Percentiles rank a stretch among this genome's conserved stretches.
Conservation (phyloP, 2,329 filamentous ascomycete genomes). For the Zymoseptoria passerinii region DNA sequence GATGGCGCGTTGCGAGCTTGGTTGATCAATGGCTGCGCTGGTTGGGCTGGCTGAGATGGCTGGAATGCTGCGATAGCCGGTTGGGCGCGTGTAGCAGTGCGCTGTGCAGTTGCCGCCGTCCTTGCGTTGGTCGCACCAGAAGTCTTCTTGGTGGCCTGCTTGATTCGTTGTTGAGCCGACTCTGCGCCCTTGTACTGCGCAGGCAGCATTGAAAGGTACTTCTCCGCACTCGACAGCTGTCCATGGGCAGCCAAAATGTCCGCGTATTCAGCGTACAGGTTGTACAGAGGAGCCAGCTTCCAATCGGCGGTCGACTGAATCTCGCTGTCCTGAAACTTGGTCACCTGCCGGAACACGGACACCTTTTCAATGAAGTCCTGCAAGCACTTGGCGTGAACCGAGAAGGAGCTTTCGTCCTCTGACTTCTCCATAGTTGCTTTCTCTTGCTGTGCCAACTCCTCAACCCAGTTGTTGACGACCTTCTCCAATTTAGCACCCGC, state of each 20-base stretch:
- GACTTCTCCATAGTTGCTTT: constrained; percentile 56
- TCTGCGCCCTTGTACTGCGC: constrained; percentile 77
- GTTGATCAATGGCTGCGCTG: constrained; percentile 36
- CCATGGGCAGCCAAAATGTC: constrained; percentile 90
- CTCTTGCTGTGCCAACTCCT: constrained; percentile 79
- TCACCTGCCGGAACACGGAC: constrained; percentile 88
- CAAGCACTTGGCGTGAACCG: constrained; percentile 77
- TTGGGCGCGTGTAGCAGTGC: constrained; percentile 17
- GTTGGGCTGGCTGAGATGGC: constrained; percentile 33
- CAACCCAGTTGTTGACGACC: constrained; percentile 88
- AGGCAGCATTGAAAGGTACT: constrained; percentile 83
- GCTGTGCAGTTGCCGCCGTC: constrained; percentile 26
- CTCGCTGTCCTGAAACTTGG: constrained; percentile 79
- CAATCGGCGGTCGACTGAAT: constrained; percentile 64
- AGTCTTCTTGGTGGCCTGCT: constrained; percentile 61
- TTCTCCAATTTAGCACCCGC: constrained; percentile 96
- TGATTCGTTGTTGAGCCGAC: constrained; percentile 74
- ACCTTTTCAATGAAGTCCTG: constrained; percentile 98
- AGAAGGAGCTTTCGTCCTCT: constrained; percentile 70
- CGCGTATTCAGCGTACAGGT: constrained; percentile 94
- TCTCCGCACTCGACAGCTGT: constrained; percentile 75
- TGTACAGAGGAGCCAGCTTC: constrained; percentile 82
- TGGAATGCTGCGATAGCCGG: constrained; percentile 17
- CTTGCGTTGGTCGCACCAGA: constrained; percentile 28
- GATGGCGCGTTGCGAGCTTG: constrained; percentile 26